Evolutionary conservation across 768 basidiomycete species (phyloP), one percentile per base, ranked within the genome.

Genomic region (Podaxis sp.): DNA sequence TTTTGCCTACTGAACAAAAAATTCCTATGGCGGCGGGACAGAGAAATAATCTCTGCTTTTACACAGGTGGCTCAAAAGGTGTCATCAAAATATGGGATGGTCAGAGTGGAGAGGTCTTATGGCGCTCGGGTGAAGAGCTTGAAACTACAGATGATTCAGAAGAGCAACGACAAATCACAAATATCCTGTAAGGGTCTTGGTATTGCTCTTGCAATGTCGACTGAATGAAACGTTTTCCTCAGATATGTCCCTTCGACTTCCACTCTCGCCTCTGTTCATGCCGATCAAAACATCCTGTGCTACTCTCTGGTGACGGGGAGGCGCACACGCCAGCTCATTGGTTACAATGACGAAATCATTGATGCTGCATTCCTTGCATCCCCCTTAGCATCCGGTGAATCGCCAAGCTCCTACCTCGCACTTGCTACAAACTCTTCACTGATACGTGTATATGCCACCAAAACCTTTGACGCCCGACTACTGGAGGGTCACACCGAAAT

Each of bases 311-410:
- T 80, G n/a, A 84, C 85, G 1, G 82, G 81, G 36, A 77, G 82
- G 8, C 76, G 92, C 25, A 78, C 81, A 2, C 89, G 91, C 17
- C 96, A 98, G 68, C 76, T 98, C 66, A 88, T 98, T 68, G 97
- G 97, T 0, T 99, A 90, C 81, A 98, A 98, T 73, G 97, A 99
- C 74, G 96, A 98, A 74, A 95, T 98, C 66, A 90, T 98, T 55
- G 97, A 98, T 69, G 85, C 88, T 4, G 80, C 84, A 27, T 93
- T 95, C 76, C 81, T 99, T 63, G 84, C 84, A 50, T 71, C 78
- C 22, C 68, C 66, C 6, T 66, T 66, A 29, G 65, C 69, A 5
- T 33, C 66, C 0, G 56, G 71, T 1, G 68, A 65, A 38, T 62
- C 65, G 24, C 71, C 71, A 57, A 92, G 95, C 72, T 82, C 87